Evolutionary conservation across 495 filamentous ascomycete species (phyloP), one percentile per base, ranked within the genome.

Genomic region (Pyrenula aspistea): DNA sequence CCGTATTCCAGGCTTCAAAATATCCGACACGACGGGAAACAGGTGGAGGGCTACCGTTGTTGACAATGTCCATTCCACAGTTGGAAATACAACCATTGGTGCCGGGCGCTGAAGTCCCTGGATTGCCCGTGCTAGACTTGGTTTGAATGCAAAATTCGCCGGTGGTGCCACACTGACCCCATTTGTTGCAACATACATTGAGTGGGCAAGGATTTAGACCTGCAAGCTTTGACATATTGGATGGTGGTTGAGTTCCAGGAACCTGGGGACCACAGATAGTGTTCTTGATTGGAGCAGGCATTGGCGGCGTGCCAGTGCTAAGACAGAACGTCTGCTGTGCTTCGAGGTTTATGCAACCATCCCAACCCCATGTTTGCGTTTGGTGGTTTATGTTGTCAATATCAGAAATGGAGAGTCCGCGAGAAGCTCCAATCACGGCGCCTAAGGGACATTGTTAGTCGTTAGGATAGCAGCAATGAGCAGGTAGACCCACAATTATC

Each of bases 121-220:
- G 75, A 1, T 66, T 62, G 53, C 71, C 62, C 10, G 62, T 68
- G 15, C 59, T 47, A 12, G 59, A 57, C 23, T 24, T 49, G 8
- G 63, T 59, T 10, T 60, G 60, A 10, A 57, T 70, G 55, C 78
- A 83, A 57, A 78, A 81, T 1, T 80, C 75, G 0, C 25, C 23
- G 0, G 68, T 76, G 2, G 61, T 76, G 15, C 79, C 79, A 55
- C 78, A 81, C 24, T 76, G 64, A 11, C 75, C 77, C 65, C 71
- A 77, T 2, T 65, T 62, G 55, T 73, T 59, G 51, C 66, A 68
- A 62, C 66, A 68, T 10, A 62, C 63, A 51, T 68, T 68, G 21
- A 68, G 53, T n/a, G 66, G 66, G 47, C 66, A 68, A 2, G 62
- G 62, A 52, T 69, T 67, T n/a, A 67, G 49, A 11, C 22, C 49